Evolutionary conservation across 2,329 filamentous ascomycete species (phyloP), one percentile per base, ranked within the genome.

Genomic region (Colletotrichum trifolii): DNA sequence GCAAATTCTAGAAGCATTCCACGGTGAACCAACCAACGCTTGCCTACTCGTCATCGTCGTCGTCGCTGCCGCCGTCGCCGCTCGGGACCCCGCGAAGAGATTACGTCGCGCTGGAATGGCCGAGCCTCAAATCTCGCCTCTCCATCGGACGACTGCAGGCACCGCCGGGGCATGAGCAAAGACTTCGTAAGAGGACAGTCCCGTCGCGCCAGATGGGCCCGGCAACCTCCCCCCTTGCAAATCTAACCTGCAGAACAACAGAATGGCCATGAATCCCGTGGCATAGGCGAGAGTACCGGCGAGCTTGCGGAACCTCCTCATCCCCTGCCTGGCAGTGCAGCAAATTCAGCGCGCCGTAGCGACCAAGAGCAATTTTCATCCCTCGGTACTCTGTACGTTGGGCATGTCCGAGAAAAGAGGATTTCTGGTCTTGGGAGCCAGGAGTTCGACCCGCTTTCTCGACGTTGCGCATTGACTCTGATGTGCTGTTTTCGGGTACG

Each of bases 141-240:
- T 33, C 33, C 42, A 65, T 62, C 57, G 25, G 57, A 65, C 62
- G 62, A 65, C 57, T 42, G 17, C 55, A 52, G 55, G 33, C 33
- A 12, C 39, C 42, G 42, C 35, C 35, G 42, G 25, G 50, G 35
- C 50, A 25, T 5, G 39, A 34, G 25, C 35, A 43, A 36, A 48
- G n/a, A 46, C 25, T 25, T 15, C 40, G 38, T 54, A 33, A 40
- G n/a, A 39, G 25, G 25, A 46, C 48, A 40, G 35, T 43, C 48
- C 54, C 42, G 33, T 54, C 49, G 49, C 42, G 36, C 35, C 58
- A 54, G 58, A 48, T 36, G 55, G 55, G 54, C 47, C 55, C 48
- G 15, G 54, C 15, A 34, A 17, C 8, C 12, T 61, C 43, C 60
- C 48, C 38, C 38, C 12, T 54, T 54, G 38, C 36, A 39, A 25